Conservation (phyloP, 2,329 filamentous ascomycete species). For the Ambrosiella xylebori region DNA sequence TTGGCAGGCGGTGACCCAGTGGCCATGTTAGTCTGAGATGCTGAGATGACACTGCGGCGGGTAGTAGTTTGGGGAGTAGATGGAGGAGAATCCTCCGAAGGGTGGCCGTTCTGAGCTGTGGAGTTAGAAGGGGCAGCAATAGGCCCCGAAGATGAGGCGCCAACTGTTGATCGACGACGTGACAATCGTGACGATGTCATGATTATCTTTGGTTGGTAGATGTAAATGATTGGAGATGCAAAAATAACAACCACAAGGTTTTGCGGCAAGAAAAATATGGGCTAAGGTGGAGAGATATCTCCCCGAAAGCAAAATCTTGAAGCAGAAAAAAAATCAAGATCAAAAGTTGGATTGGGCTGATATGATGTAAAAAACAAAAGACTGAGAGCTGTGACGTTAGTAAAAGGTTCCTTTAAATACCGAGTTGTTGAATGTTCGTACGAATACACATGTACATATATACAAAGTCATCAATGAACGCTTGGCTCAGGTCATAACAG, state of each 20-base stretch:
- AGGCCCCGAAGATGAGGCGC: background rate
- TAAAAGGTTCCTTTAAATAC: no score
- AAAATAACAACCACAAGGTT: background rate
- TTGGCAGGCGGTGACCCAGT: background rate
- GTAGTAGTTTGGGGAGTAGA: background rate
- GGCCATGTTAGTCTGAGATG: background rate
- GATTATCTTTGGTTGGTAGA: background rate
- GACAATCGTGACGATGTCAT: constrained; percentile 5
- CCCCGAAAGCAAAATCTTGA: no score
- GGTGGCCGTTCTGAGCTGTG: background rate
- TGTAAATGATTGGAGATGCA: background rate
- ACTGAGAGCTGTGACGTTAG: no score
- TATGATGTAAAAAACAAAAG: no score
- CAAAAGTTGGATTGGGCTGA: no score
- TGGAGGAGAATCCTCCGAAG: background rate
- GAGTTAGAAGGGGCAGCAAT: background rate
- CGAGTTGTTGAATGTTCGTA: no score
- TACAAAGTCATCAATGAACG: no score
- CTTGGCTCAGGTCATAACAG: no score
- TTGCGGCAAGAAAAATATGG: background rate
- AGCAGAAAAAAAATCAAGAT: no score
- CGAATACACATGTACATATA: no score
- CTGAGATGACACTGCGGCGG: background rate
- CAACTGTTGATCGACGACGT: constrained; percentile 2
- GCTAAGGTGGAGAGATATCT: no score